These are phyloP conservation scores for Sugiyamaella neomexicana DNA, from an alignment of 1,139 yeast species.

Conservation along the genomic window DNA sequence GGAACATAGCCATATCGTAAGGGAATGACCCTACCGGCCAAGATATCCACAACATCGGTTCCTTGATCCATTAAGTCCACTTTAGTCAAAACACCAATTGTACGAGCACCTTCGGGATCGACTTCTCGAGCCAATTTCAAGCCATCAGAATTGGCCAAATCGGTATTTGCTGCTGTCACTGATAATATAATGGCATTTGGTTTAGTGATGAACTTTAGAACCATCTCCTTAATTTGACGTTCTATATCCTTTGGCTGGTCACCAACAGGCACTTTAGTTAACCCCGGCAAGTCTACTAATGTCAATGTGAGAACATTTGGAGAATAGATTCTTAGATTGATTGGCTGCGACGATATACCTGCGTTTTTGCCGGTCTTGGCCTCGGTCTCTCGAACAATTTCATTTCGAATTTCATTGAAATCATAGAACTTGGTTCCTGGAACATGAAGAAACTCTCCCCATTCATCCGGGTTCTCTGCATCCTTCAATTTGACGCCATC, in stretches of 20 bases:
- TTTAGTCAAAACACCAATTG: slow-evolving; percentile 95
- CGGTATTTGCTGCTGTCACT: slow-evolving; percentile 96
- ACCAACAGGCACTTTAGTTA: slow-evolving; percentile 98
- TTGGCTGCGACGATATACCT: slow-evolving; percentile 91
- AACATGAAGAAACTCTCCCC: slow-evolving; percentile 96
- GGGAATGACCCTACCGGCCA: slow-evolving; percentile 96
- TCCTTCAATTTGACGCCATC: slow-evolving; percentile 67
- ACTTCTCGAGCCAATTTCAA: slow-evolving; percentile 95
- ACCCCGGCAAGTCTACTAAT: slow-evolving; percentile 96
- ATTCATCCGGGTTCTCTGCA: slow-evolving; percentile 86
- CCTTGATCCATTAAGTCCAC: slow-evolving; percentile 98
- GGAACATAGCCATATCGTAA: slow-evolving; percentile 96
- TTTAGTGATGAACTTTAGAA: slow-evolving; percentile 87
- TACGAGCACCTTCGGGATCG: slow-evolving; percentile 95
- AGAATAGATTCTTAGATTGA: slow-evolving; percentile 89
- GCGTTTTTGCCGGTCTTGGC: slow-evolving; percentile 89
- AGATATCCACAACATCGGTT: slow-evolving; percentile 93
- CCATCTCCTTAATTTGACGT: slow-evolving; percentile 90
- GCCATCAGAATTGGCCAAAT: slow-evolving; percentile 97
- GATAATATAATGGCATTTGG: slow-evolving; percentile 96
- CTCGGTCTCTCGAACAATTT: slow-evolving; percentile 91
- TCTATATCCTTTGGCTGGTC: slow-evolving; percentile 99
- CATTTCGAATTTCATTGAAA: slow-evolving; percentile 87
- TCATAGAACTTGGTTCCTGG: slow-evolving; percentile 86
- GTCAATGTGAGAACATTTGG: slow-evolving; percentile 98